phyloP scores from a whole-genome alignment of 2,329 filamentous ascomycete genomes.

The Colletotrichum truncatum region DNA sequence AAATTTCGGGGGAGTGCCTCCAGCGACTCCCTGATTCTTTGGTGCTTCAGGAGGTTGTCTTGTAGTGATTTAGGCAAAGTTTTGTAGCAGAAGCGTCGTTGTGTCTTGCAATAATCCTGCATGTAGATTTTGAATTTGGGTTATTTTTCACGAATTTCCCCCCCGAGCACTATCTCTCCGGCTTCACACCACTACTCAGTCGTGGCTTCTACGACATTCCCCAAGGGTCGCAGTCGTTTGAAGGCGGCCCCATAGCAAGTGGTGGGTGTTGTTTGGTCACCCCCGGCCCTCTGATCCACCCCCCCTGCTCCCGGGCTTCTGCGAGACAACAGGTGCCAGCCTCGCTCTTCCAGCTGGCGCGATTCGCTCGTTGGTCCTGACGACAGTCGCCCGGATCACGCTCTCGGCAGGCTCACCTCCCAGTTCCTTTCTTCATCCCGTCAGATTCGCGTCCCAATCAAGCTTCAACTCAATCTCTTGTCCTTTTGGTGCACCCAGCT shows the following conservation, averaged over 20 bases:
- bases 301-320: constrained; percentile 4
- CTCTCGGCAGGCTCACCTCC: constrained; percentile 8
- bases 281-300: neutral
- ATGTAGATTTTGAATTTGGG: neutral
- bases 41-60: neutral
- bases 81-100: neutral
- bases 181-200: too few relatives aligned
- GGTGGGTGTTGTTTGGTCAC: neutral
- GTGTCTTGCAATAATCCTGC: too few relatives aligned
- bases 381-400: constrained; percentile 21
- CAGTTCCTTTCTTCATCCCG: constrained; percentile 12
- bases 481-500: neutral
- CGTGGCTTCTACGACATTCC: constrained; percentile 1
- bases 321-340: constrained; percentile 25
- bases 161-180: neutral
- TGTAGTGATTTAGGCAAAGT: neutral
- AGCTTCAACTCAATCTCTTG: constrained; percentile 14
- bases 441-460: constrained; percentile 10
- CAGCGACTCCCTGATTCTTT: neutral
- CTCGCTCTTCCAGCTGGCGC: constrained; percentile 18
- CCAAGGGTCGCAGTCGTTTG: neutral
- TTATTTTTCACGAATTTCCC: neutral
- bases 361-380: constrained; percentile 13
- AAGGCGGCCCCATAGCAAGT: neutral
- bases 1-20: constrained; percentile 31